Evolutionary conservation across 2,329 filamentous ascomycete genomes (phyloP).

Genomic region (Fusarium armeniacum): DNA sequence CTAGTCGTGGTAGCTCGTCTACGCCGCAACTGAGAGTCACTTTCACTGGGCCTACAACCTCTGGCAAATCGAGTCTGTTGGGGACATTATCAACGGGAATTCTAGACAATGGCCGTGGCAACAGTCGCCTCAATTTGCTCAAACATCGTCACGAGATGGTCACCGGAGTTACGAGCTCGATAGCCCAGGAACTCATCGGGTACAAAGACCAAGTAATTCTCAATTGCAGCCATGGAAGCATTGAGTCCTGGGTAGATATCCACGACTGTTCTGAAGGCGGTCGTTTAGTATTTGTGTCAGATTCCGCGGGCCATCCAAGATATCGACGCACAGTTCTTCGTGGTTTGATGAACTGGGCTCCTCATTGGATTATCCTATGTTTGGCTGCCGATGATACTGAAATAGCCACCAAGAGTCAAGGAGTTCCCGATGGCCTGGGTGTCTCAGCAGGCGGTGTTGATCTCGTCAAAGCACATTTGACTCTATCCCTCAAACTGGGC

Average conservation of each 20-base stretch:
- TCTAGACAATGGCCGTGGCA: conserved; percentile 91
- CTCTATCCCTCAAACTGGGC: conserved; percentile 84
- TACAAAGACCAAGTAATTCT: conserved; percentile 76
- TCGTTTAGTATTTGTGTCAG: conserved; percentile 87
- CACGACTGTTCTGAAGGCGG: conserved; percentile 81
- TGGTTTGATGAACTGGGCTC: conserved; percentile 94
- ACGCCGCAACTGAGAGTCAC: conserved; percentile 87
- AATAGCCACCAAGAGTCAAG: conserved; percentile 47
- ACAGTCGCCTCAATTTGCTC: conserved; percentile 87
- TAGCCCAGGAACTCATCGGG: conserved; percentile 93
- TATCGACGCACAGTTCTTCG: conserved; percentile 91
- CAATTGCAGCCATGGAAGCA: conserved; percentile 88
- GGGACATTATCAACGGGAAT: conserved; percentile 90
- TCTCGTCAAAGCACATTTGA: conserved; percentile 82
- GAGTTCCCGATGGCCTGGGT: conserved; percentile 61
- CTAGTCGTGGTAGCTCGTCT: conserved; percentile 63
- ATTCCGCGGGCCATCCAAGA: conserved; percentile 91
- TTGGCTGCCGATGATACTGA: conserved; percentile 83
- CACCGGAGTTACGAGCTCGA: conserved; percentile 92
- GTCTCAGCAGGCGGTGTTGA: conserved; percentile 72
- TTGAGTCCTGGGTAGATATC: conserved; percentile 95
- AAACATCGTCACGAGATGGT: conserved; percentile 94
- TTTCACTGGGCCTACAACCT: conserved; percentile 88
- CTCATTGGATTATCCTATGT: conserved; percentile 92
- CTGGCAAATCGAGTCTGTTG: conserved; percentile 91